Evolutionary conservation across 805 yeast genomes (phyloP).

Genomic region (Hanseniaspora valbyensis): DNA sequence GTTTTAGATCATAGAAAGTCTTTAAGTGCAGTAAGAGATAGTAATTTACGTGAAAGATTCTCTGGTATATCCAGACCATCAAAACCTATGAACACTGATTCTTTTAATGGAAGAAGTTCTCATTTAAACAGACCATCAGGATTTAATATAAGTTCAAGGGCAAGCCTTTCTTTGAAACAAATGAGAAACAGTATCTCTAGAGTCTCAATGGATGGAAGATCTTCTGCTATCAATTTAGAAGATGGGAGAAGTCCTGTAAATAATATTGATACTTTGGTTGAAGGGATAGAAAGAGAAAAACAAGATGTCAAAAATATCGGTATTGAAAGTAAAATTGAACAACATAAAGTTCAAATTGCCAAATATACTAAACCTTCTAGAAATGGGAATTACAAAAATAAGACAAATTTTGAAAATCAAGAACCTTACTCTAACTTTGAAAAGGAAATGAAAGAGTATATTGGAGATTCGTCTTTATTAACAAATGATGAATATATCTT

Average conservation of each 20-base stretch:
- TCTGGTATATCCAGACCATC: conserved; percentile 10
- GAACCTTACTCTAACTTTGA: not conserved
- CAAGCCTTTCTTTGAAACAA: conserved; percentile 27
- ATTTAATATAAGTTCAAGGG: conserved; percentile 22
- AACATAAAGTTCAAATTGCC: conserved; percentile 48
- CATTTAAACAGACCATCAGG: conserved; percentile 27
- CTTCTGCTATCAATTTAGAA: not conserved
- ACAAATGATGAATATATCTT: conserved; percentile 64
- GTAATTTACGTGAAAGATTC: conserved; percentile 16
- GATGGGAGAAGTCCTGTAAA: not conserved
- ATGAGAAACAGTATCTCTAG: conserved; percentile 26
- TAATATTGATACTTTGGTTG: conserved; percentile 39
- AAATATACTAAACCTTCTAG: conserved; percentile 40
- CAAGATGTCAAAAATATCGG: conserved; percentile 46
- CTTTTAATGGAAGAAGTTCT: conserved; percentile 23
- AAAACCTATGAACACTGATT: conserved; percentile 18
- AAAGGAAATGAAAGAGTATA: conserved; percentile 27
- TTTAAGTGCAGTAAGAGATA: conserved; percentile 28
- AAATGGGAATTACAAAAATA: too few relatives aligned
- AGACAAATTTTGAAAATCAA: too few relatives aligned
- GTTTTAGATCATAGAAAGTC: conserved; percentile 51
- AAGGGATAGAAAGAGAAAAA: conserved; percentile 35
- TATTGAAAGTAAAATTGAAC: conserved; percentile 42
- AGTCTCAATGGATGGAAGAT: conserved; percentile 11
- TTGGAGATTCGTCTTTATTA: conserved; percentile 47